Percentiles rank a stretch among this genome's conserved stretches.
phyloP scores from a whole-genome alignment of 1,139 yeast species.

The Eremothecium sinecaudum region DNA sequence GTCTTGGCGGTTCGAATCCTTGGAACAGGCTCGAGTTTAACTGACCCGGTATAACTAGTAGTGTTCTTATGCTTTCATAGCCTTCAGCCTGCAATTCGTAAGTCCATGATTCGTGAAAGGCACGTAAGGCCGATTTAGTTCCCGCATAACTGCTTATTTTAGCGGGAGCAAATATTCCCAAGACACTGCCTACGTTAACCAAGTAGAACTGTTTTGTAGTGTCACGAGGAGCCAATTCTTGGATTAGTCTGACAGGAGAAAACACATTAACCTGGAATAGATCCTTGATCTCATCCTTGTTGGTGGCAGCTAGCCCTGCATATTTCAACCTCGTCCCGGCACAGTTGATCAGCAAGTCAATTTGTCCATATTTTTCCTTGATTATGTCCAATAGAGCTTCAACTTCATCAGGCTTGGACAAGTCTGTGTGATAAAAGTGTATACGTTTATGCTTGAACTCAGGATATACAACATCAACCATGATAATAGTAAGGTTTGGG shows the following conservation, averaged over 20 bases:
- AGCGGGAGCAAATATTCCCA: conserved; percentile 65
- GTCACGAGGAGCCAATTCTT: conserved; percentile 32
- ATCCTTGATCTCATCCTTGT: conserved; percentile 30
- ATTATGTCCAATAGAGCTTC: conserved; percentile 30
- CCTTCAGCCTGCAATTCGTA: conserved; percentile 36
- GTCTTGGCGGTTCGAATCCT: conserved; percentile 50
- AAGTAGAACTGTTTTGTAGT: conserved; percentile 37
- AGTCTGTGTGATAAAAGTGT: conserved; percentile 40
- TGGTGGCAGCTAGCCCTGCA: conserved; percentile 35
- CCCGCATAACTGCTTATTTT: conserved; percentile 57
- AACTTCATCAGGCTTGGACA: conserved; percentile 35
- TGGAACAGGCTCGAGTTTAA: conserved; percentile 51
- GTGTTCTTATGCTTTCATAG: conserved; percentile 32
- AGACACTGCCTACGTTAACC: conserved; percentile 56
- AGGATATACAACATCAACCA: conserved; percentile 42
- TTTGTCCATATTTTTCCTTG: conserved; percentile 26
- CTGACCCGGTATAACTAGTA: conserved; percentile 61
- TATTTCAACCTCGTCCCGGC: conserved; percentile 58
- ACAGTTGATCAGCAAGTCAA: conserved; percentile 57
- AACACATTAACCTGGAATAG: conserved; percentile 49
- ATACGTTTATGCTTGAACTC: conserved; percentile 22
- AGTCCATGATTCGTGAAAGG: conserved; percentile 49
- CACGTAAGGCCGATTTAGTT: conserved; percentile 53
- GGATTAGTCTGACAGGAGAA: conserved; percentile 46
- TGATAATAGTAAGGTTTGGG: conserved; percentile 34